Evolutionary conservation across 2,329 filamentous ascomycete species (phyloP).

Genomic region (Graphiopsis chlorocephala): DNA sequence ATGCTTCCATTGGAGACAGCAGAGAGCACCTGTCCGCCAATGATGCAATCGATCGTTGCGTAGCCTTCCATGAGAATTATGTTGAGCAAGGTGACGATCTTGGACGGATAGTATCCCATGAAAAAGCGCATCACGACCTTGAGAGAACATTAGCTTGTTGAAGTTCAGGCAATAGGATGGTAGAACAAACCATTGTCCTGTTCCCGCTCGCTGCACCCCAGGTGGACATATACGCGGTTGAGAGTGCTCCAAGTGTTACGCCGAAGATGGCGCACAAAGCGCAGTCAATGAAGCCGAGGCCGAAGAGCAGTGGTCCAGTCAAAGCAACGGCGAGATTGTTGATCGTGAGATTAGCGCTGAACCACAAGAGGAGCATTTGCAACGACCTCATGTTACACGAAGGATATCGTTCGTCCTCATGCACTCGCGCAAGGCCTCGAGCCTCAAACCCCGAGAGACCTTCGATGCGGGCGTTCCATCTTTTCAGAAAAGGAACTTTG

Average conservation of each 20-base stretch:
- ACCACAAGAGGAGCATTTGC: constrained; percentile 23
- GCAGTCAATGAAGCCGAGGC: constrained; percentile 41
- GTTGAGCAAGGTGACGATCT: constrained; percentile 41
- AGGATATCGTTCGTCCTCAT: constrained; percentile 28
- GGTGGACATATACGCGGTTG: constrained; percentile 42
- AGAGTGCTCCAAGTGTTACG: constrained; percentile 34
- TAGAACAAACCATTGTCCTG: constrained; percentile 36
- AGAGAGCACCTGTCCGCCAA: constrained; percentile 46
- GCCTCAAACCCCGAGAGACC: constrained; percentile 34
- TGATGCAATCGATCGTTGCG: constrained; percentile 42
- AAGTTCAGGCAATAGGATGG: not conserved
- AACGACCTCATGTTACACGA: constrained; percentile 13
- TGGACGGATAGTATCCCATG: constrained; percentile 45
- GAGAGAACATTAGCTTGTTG: not conserved
- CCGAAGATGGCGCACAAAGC: constrained; percentile 40
- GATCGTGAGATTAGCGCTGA: constrained; percentile 19
- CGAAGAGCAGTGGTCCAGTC: constrained; percentile 41
- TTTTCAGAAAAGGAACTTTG: not conserved
- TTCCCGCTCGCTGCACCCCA: constrained; percentile 43
- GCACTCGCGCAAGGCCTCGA: constrained; percentile 35
- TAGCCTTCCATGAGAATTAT: constrained; percentile 44
- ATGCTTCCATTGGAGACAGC: constrained; percentile 39
- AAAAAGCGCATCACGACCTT: constrained; percentile 39
- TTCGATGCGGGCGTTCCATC: constrained; percentile 28
- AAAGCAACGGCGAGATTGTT: constrained; percentile 44